Percentiles rank a stretch among this genome's conserved stretches.
These are phyloP conservation scores for Helianthus annuus DNA, from an alignment of 129 eudicot genomes.

Conservation along the genomic window HanXRQr2.0-SUNRISE NC_035434.2:127330357-127330856, in stretches of 20 bases:
- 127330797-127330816: not conserved
- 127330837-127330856: not conserved
- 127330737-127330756: not conserved
- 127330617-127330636: not conserved
- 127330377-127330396: not conserved
- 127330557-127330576: not conserved
- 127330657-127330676: not conserved
- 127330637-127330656: conserved; percentile 11
- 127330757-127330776: not conserved
- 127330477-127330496: conserved; percentile 77
- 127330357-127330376: not conserved
- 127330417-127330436: conserved; percentile 17
- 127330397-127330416: conserved; percentile 25
- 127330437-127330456: conserved; percentile 37
- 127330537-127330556: conserved; percentile 6
- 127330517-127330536: not conserved
- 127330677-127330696: not conserved
- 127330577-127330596: not conserved
- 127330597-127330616: not conserved
- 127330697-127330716: not conserved
- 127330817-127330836: not conserved
- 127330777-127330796: not conserved
- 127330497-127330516: conserved; percentile 70
- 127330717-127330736: not conserved
- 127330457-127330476: conserved; percentile 63